Evolutionary conservation across 768 basidiomycete genomes (phyloP).

Genomic region (Termitomyces sp.): DNA sequence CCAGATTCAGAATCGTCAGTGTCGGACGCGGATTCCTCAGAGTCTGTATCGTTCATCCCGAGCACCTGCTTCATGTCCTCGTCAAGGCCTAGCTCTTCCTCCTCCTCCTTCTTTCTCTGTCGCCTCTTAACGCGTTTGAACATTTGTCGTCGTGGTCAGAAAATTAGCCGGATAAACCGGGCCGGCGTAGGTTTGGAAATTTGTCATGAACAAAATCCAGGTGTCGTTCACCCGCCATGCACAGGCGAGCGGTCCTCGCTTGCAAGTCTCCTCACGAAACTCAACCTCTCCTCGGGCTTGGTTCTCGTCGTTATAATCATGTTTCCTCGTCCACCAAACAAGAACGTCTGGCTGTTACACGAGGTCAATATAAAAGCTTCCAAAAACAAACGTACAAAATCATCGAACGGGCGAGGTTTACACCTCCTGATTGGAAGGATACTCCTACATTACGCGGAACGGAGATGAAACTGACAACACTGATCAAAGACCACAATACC

Average conservation of each 20-base stretch:
- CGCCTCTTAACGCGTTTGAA: constrained; percentile 77
- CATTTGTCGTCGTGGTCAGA: constrained; percentile 33
- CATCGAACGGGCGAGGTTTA: constrained; percentile 25
- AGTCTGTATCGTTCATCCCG: constrained; percentile 71
- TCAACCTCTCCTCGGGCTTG: background rate
- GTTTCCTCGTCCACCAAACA: background rate
- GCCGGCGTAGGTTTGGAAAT: constrained; percentile 8
- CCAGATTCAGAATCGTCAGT: constrained; percentile 36
- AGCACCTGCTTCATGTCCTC: constrained; percentile 48
- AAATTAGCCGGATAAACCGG: constrained; percentile 11
- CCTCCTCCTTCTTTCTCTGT: constrained; percentile 51
- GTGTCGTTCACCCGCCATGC: background rate
- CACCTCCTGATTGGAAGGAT: constrained; percentile 30
- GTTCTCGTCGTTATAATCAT: background rate
- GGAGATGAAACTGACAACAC: constrained; percentile 28
- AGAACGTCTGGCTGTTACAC: background rate
- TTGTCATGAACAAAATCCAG: background rate
- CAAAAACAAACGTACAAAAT: constrained; percentile 23
- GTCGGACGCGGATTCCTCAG: constrained; percentile 61
- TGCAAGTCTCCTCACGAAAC: constrained; percentile 1
- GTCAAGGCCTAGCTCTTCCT: constrained; percentile 56
- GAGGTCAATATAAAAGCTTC: constrained; percentile 9
- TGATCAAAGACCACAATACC: constrained; percentile 7
- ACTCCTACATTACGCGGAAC: constrained; percentile 29
- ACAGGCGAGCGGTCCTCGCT: constrained; percentile 5